Evolutionary conservation across 176 grass and related monocot species (phyloP).

Genomic region (Sorghum bicolor): Sorghum_bicolor_NCBIv3 NC_012877.2:46967001-46967500

Average conservation of each 20-base stretch:
- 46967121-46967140: not conserved
- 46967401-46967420: too few species aligned
- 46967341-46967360: too few species aligned
- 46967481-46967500: too few species aligned
- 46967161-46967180: not conserved
- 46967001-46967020: not conserved
- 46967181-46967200: not conserved
- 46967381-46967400: too few species aligned
- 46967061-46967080: not conserved
- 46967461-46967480: too few species aligned
- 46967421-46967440: too few species aligned
- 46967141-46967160: not conserved
- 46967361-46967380: too few species aligned
- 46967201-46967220: not conserved
- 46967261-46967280: not conserved
- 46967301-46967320: too few species aligned
- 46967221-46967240: not conserved
- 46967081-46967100: not conserved
- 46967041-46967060: not conserved
- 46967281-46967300: too few species aligned
- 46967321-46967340: not conserved
- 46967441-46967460: too few species aligned
- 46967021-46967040: not conserved
- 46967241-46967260: not conserved
- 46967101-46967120: not conserved